These are phyloP conservation scores for Coemansia sp. DNA, from an alignment of 192 early-diverging fungal species.

Conservation along the genomic window DNA sequence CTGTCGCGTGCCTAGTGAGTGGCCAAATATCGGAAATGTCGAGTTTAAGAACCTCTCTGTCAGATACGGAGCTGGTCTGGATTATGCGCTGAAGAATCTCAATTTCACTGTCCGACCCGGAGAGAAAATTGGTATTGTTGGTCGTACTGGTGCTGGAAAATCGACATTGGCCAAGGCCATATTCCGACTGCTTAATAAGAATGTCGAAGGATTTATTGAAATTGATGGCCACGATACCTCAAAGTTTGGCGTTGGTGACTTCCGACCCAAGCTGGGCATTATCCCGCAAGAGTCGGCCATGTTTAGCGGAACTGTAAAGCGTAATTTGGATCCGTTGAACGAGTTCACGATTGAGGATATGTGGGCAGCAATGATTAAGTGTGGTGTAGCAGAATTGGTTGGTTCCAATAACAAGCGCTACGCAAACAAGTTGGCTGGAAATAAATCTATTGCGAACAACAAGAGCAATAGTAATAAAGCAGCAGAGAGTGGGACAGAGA, in stretches of 20 bases:
- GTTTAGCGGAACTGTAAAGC: constrained; percentile 63
- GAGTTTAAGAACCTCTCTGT: constrained; percentile 60
- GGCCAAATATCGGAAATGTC: constrained; percentile 66
- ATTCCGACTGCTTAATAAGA: constrained; percentile 66
- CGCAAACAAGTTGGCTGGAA: neutral
- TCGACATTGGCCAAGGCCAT: constrained; percentile 62
- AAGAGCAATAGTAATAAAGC: neutral
- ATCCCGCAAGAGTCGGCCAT: constrained; percentile 70
- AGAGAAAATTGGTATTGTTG: constrained; percentile 69
- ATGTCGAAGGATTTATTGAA: constrained; percentile 56
- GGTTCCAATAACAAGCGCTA: neutral
- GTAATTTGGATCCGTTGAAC: constrained; percentile 69
- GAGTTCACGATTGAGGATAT: constrained; percentile 59
- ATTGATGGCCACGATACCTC: constrained; percentile 76
- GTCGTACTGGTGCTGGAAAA: constrained; percentile 79
- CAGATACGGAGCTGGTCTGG: constrained; percentile 59
- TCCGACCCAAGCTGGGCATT: constrained; percentile 56
- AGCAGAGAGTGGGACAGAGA: constrained; percentile 25
- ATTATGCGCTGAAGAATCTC: constrained; percentile 64
- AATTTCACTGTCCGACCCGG: constrained; percentile 61
- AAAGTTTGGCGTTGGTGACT: constrained; percentile 57
- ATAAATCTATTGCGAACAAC: neutral
- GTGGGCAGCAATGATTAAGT: constrained; percentile 62
- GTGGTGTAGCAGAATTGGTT: constrained; percentile 2
- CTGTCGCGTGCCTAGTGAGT: constrained; percentile 45